Base-by-base conservation (phyloP, 1,284 basidiomycete genomes). In the Cystobasidium slooffiae region DNA sequence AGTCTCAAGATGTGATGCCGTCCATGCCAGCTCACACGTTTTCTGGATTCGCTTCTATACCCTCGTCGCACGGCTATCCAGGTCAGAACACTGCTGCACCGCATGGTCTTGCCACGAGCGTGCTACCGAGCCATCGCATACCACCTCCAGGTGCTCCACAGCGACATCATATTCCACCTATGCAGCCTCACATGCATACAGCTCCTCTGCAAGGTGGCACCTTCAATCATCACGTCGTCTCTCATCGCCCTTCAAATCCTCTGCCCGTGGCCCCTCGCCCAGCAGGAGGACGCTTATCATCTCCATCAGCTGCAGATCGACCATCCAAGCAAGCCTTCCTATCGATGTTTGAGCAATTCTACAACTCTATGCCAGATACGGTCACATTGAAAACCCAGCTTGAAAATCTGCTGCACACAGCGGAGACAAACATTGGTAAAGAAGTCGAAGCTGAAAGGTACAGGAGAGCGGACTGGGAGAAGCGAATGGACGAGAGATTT, bases 401-500 rank as follows among this genome's bases (percentile, higher is more conserved):
- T 12, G 37, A 64, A 24, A 10, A 41, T 6, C 18, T 72, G 18
- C 18, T 72, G 8, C 31, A 62, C 22, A 64, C 22, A 20, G 69
- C 61, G n/a, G 59, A 53, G 18, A 31, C 24, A 2, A 72, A 52
- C 18, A 69, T 69, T 39, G 31, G 39, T 20, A 62, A 61, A 44
- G 68, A 69, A 51, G 16, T 64, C 8, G 69, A 53, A 61, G 47
- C 14, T 37, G 61, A 62, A 20, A 52, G 22, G 22, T 16, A 41
- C 16, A 43, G 47, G 24, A 43, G 69, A 43, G 47, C 18, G 55
- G 69, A 63, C 6, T 72, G 69, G 69, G 69, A 72, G 49, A 53
- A 64, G 8, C 52, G 39, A 41, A 64, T 63, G 46, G 61, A 63
- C 24, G 16, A 63, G 46, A 63, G 69, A 37, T 61, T 55, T 24